Base-by-base conservation (phyloP, 805 yeast genomes). In the Candida incommunis region DNA sequence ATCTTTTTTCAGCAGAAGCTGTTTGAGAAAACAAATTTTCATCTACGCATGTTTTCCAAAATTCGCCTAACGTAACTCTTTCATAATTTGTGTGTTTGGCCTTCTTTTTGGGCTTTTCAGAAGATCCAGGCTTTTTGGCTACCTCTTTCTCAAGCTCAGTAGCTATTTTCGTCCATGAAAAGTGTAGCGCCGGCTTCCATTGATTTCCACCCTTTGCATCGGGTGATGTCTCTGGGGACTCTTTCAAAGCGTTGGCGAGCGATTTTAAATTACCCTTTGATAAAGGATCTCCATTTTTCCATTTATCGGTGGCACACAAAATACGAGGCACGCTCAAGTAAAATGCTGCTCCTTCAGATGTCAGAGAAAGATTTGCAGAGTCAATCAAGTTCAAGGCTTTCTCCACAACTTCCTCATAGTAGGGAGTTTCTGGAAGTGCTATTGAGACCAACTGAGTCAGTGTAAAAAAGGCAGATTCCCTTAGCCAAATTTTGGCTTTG, bases 1-100 rank as follows among this genome's bases (percentile, higher is more conserved):
- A 83, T 59, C 88, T 90, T 46, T 95, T 70, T 60, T 88, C 96
- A 25, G 80, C 75, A 1, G 96, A 86, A 0, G 95, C 70, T 51
- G 79, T 76, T 29, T 75, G 76, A 3, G 83, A 68, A 53, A 90
- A 88, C 48, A 83, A 75, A 3, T 82, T 72, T 54, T 86, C 92
- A 57, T 90, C 96, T 15, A 90, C 74, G 3, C 77, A 78, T 2
- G 71, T 66, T 52, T 76, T 74, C 94, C 95, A 87, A 59, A 90
- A 87, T 45, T 83, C 92, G 5, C 66, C 59, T 35, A 76, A 56
- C 2, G 67, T 59, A 23, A 75, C 60, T 53, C 53, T 46, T 35
- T 45, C 46, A 22, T 34, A 22, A 35, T 45, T 48, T 20, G 23
- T 41, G 43, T 54, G 48, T 42, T 51, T 46, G 15, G 43, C 44